Evolutionary conservation across 108 stramenopile species (phyloP), one percentile per base, ranked within the genome.

Genomic region (Cyclostephanos invisitatus): DNA sequence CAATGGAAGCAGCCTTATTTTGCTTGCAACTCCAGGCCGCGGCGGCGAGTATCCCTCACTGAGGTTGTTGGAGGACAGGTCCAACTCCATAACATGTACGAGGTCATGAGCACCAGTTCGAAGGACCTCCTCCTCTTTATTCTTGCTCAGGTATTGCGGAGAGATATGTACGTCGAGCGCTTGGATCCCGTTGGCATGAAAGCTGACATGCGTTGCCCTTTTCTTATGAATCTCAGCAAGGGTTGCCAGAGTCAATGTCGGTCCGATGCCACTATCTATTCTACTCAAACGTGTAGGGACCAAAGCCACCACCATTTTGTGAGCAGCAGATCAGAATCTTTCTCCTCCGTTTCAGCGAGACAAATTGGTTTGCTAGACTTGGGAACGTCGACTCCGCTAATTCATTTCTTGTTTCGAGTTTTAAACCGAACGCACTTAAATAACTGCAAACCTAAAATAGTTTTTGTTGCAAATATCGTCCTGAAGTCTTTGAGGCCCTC

Each of bases 41-140:
- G 64, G 59, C 1, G 65, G 50, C 21, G 61, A 24, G 58, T 68
- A 80, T 35, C 80, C 80, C 29, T 69, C 57, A 40, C 74, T 68
- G 17, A 80, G 80, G 27, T n/a, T 25, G 37, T 80, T 80, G 20
- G 80, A 80, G 9, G 68, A 70, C 24, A 80, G 21, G 47, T 74
- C 73, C 12, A 80, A 40, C 2, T 74, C 73, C 18, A 70, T 25
- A 3, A 80, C 15, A 55, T 59, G 79, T 8, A 66, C 63, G 6
- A 80, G 62, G 24, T 61, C 61, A 8, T 15, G 7, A 24, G 22
- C 44, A 14, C 29, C 42, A 5, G 35, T 9, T 14, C 32, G 1
- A 58, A 57, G 56, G 32, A 17, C 24, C 14, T 55, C 59, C 11
- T 47, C 63, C 37, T 56, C 67, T 36, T 28, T 61, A 3, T 21